Evolutionary conservation across 257 asterid genomes (phyloP).

Genomic region (Solanum okadae): DNA sequence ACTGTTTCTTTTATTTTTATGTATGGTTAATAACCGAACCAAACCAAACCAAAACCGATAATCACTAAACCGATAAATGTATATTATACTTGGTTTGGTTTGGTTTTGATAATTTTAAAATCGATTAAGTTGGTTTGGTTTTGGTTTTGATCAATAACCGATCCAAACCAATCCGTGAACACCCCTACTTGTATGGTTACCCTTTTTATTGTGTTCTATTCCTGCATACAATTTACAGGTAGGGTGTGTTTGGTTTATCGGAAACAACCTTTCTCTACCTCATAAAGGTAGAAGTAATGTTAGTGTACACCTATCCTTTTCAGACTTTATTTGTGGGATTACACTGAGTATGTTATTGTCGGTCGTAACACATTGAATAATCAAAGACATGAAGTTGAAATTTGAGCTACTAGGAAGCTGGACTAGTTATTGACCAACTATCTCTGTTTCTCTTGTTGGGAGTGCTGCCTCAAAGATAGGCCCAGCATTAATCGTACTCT

Average conservation of each 20-base stretch:
- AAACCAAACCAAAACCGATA: no score
- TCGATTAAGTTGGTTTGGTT: no score
- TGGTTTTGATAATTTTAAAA: no score
- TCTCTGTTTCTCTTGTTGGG: background rate
- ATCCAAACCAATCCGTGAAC: no score
- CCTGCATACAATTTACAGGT: background rate
- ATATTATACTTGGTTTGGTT: no score
- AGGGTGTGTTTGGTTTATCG: background rate
- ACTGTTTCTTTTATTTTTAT: no score
- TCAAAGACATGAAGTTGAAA: background rate
- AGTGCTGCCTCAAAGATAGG: background rate
- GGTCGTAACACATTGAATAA: background rate
- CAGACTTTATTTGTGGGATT: background rate
- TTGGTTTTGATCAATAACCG: no score
- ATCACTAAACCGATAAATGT: no score
- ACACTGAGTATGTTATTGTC: background rate
- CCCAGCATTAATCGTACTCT: no score
- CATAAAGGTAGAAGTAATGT: background rate
- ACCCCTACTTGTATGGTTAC: background rate
- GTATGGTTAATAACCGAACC: no score
- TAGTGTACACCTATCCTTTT: background rate
- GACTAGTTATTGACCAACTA: background rate
- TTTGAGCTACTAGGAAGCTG: background rate
- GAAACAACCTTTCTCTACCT: background rate
- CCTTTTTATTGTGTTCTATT: background rate